Evolutionary conservation across 2,329 filamentous ascomycete species (phyloP).

Genomic region (Trichoderma sp.): DNA sequence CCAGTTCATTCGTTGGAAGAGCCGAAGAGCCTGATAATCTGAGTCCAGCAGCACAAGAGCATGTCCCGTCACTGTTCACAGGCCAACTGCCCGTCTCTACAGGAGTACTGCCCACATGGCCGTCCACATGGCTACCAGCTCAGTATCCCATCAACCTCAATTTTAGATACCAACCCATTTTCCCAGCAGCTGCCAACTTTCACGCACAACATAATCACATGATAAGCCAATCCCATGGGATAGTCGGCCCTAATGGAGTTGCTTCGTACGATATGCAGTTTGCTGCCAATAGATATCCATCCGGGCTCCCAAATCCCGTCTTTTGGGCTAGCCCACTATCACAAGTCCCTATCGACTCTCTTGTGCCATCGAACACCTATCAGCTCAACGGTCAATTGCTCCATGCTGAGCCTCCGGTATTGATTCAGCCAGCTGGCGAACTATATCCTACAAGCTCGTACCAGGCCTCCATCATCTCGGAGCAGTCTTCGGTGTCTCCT

Average conservation of each 20-base stretch:
- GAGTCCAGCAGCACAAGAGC: neutral
- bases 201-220: neutral
- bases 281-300: neutral
- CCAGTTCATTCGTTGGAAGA: neutral
- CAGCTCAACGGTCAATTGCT: neutral
- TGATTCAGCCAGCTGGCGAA: neutral
- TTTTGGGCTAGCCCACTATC: neutral
- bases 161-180: neutral
- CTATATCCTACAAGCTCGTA: neutral
- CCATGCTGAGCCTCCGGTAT: neutral
- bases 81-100: neutral
- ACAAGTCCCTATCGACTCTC: neutral
- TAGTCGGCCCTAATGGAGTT: neutral
- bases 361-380: neutral
- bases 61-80: neutral
- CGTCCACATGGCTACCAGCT: neutral
- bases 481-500: neutral
- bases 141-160: neutral
- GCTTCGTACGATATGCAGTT: neutral
- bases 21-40: neutral
- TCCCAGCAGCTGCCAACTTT: neutral
- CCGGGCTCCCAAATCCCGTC: neutral
- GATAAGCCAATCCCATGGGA: neutral
- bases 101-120: neutral
- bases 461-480: neutral